Evolutionary conservation across 352 stramenopile genomes (phyloP), one percentile per base, ranked within the genome.

Genomic region (Phytophthora sojae): DNA sequence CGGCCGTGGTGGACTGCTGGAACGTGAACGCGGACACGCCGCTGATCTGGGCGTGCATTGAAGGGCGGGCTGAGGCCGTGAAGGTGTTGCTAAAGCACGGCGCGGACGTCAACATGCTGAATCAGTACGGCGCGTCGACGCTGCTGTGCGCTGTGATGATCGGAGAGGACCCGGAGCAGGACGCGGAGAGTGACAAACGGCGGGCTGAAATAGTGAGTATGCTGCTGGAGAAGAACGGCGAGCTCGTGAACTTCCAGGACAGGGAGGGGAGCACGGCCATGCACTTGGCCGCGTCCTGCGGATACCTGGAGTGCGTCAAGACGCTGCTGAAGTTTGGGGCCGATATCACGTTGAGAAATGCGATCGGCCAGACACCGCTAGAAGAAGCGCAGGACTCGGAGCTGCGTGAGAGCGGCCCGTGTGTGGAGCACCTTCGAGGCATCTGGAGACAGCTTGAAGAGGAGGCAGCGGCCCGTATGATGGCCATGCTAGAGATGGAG

Each of bases 401-500:
- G 6, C 62, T 92, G 30, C 61, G 71, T 15, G 77, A 85, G 54
- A 94, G 85, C 45, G 78, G 77, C 15, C 55, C 72, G 30, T 96
- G 88, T 62, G 81, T 94, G 3, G 74, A 80, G 7, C 77, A 90
- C 23, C 49, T 96, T 50, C 83, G 80, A 15, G 69, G 63, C 11
- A 87, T 92, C 26, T 96, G 88, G 88, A 79, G 81, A 17, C 71
- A 81, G 14, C 63, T 96, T 14, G 88, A 96, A 71, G 86, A 96
- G 59, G 86, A 96, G 64, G 88, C 87, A 1, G 83, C 87, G 0
- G 78, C 81, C 15, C 81, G 87, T 1, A 96, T 94, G 88, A 88
- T 93, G 75, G 77, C 80, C 6, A 96, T 96, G 88, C 71, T 96
- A 2, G 86, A 96, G 70, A 89, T 94, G 79, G 88, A 96, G 56